A percentile compares a stretch with the other conserved stretches of the same genome.
phyloP scores from a whole-genome alignment of 768 basidiomycete genomes.

The Naganishia vaughanmartiniae region DNA sequence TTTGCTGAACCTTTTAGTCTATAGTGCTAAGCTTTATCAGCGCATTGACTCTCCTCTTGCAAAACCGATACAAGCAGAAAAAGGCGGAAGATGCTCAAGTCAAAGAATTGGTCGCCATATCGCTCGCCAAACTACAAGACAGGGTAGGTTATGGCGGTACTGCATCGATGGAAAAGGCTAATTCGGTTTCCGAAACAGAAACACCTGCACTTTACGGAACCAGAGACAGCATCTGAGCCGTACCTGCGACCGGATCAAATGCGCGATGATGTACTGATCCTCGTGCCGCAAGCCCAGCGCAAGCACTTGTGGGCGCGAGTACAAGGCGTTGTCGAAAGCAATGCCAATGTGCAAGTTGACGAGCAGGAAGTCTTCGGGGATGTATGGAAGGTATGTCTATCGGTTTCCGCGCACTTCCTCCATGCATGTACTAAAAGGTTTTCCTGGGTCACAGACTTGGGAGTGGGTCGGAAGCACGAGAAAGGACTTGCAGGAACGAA shows the following conservation, averaged over 20 bases:
- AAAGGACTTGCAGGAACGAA: constrained; percentile 25
- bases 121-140: constrained; percentile 47
- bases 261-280: constrained; percentile 48
- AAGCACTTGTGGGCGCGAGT: constrained; percentile 43
- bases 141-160: constrained; percentile 37
- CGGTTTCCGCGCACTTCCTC: background rate
- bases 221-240: constrained; percentile 42
- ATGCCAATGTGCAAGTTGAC: constrained; percentile 47
- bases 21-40: constrained; percentile 32
- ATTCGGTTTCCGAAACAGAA: constrained; percentile 35
- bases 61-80: constrained; percentile 32
- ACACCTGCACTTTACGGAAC: constrained; percentile 49
- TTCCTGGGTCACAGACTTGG: constrained; percentile 36
- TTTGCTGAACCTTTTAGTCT: background rate
- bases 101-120: constrained; percentile 48
- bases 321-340: constrained; percentile 42
- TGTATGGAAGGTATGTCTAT: constrained; percentile 39
- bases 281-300: constrained; percentile 38
- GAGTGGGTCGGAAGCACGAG: constrained; percentile 48
- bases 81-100: constrained; percentile 45
- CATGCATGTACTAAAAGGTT: background rate
- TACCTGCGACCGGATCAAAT: constrained; percentile 50
- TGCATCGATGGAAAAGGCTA: background rate
- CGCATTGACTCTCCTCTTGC: constrained; percentile 35
- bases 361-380: constrained; percentile 48